Conservation (phyloP, 768 basidiomycete genomes). For the Russula abietina region DNA sequence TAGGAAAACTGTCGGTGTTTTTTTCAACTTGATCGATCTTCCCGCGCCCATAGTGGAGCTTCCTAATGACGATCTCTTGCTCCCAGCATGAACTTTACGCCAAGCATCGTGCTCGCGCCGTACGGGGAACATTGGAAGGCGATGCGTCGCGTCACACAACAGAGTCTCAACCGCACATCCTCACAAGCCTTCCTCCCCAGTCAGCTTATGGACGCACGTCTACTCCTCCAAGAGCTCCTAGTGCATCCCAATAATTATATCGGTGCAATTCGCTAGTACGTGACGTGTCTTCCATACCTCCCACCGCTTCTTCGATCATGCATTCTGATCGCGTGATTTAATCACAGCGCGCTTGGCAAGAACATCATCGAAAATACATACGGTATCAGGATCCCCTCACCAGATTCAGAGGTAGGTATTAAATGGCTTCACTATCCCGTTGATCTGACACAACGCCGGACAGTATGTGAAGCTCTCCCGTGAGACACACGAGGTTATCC, state of each 20-base stretch:
- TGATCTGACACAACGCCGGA: background rate
- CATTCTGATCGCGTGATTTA: slow-evolving; percentile 18
- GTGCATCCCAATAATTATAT: slow-evolving; percentile 15
- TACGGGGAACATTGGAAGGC: slow-evolving; percentile 24
- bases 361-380: slow-evolving; percentile 25
- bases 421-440: background rate
- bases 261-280: slow-evolving; percentile 22
- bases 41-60: background rate
- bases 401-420: slow-evolving; percentile 15
- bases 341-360: slow-evolving; percentile 22
- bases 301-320: background rate
- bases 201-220: slow-evolving; percentile 20
- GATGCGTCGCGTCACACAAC: slow-evolving; percentile 24
- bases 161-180: slow-evolving; percentile 23
- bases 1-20: slow-evolving; percentile 17
- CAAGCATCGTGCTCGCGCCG: slow-evolving; percentile 22
- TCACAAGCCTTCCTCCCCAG: slow-evolving; percentile 17
- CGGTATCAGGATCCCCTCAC: slow-evolving; percentile 21
- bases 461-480: slow-evolving; percentile 23
- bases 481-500: slow-evolving; percentile 23
- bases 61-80: background rate
- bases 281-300: background rate
- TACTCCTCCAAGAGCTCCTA: slow-evolving; percentile 22
- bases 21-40: background rate
- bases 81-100: slow-evolving; percentile 21